These are phyloP conservation scores for Cercophora sp. DNA, from an alignment of 495 filamentous ascomycete genomes.

Conservation along the genomic window DNA sequence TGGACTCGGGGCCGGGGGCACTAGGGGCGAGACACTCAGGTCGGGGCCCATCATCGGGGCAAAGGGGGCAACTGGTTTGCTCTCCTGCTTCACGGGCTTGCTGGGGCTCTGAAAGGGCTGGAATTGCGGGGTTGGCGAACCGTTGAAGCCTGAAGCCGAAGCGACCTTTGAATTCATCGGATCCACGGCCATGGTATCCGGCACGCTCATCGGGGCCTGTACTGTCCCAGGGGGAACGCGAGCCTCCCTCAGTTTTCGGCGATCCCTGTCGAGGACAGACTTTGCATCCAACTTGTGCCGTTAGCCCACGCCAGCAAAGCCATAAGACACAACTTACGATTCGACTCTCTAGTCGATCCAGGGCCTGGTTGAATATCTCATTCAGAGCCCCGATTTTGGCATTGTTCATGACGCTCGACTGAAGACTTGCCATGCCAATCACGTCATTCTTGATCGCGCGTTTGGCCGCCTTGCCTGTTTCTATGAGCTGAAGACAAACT, in stretches of 20 bases:
- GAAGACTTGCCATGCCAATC: constrained; percentile 22
- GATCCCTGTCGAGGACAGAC: constrained; percentile 40
- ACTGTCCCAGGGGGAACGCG: constrained; percentile 17
- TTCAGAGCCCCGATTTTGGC: constrained; percentile 35
- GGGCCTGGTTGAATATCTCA: constrained; percentile 42
- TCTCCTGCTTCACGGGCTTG: constrained; percentile 24
- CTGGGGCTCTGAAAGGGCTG: constrained; percentile 9
- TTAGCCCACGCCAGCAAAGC: constrained; percentile 12
- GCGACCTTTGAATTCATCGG: constrained; percentile 15
- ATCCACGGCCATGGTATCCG: constrained; percentile 35
- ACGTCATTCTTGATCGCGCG: constrained; percentile 36
- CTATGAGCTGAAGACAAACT: constrained; percentile 52
- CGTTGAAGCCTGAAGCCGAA: constrained; percentile 8
- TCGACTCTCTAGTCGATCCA: constrained; percentile 51
- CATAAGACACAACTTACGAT: constrained; percentile 37
- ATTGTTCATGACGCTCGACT: constrained; percentile 27
- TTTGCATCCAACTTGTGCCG: constrained; percentile 36
- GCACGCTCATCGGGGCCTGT: constrained; percentile 28
- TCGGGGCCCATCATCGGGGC: constrained; percentile 43
- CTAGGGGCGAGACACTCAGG: constrained; percentile 19
- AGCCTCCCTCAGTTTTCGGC: constrained; percentile 33
- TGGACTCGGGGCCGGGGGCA: constrained; percentile 17
- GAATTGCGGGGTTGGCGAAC: constrained; percentile 2
- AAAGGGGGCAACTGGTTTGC: constrained; percentile 43
- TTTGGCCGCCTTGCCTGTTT: constrained; percentile 47